A percentile compares a stretch with the other conserved stretches of the same genome.
Evolutionary conservation across 2,329 filamentous ascomycete genomes (phyloP).

Genomic region (Penicillium sumatraense): DNA sequence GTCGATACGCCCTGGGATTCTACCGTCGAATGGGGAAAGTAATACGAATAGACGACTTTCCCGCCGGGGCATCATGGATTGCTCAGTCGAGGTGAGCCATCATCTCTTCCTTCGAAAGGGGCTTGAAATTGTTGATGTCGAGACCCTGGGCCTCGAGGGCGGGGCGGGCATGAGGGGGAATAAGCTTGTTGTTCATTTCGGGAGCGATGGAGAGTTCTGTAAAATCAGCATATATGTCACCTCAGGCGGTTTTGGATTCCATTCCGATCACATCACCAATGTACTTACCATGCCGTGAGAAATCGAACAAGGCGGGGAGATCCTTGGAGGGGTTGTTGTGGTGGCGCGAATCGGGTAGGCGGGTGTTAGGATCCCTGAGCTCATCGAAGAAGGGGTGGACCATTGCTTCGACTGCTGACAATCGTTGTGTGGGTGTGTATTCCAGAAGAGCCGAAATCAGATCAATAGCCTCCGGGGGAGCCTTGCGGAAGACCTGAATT

Average conservation of each 20-base stretch:
- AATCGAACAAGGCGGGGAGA: constrained; percentile 87
- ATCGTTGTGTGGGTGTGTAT: constrained; percentile 94
- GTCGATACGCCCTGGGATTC: constrained; percentile 26
- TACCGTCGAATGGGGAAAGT: constrained; percentile 36
- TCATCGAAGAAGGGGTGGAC: constrained; percentile 99
- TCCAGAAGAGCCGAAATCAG: constrained; percentile 91
- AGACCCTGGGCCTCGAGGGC: constrained; percentile 76
- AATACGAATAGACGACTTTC: constrained; percentile 44
- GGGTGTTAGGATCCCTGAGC: constrained; percentile 86
- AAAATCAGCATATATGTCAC: constrained; percentile 14
- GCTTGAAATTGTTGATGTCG: constrained; percentile 92
- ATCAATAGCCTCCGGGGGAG: constrained; percentile 89
- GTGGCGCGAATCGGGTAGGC: constrained; percentile 92
- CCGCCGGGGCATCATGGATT: constrained; percentile 39
- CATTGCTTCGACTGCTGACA: constrained; percentile 95
- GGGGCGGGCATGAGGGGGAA: constrained; percentile 79
- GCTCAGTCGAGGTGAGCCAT: constrained; percentile 93
- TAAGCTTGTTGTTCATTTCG: constrained; percentile 82
- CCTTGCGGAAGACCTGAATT: constrained; percentile 86
- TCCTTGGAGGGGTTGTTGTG: constrained; percentile 79
- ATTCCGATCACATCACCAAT: no score
- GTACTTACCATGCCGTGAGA: constrained; percentile 83
- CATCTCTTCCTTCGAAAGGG: constrained; percentile 93
- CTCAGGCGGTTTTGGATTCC: no score
- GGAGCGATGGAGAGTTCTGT: constrained; percentile 95